Conservation (phyloP, 805 yeast species). For the Zygosaccharomyces kombuchaensis region DNA sequence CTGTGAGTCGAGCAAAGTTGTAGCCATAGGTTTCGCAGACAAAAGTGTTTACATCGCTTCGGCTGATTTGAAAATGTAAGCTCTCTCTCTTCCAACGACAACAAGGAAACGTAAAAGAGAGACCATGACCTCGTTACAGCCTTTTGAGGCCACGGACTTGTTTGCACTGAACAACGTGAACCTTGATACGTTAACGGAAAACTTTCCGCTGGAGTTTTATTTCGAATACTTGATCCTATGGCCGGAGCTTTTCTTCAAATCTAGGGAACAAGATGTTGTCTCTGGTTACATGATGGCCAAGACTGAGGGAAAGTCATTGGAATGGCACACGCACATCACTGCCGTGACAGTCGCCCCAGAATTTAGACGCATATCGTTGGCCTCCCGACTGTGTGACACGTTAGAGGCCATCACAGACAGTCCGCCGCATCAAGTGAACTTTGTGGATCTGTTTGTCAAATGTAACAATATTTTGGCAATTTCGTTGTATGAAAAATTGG, state of each 20-base stretch:
- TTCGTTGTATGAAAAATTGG: slow-evolving; percentile 77
- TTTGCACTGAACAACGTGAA: slow-evolving; percentile 71
- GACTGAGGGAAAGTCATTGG: slow-evolving; percentile 77
- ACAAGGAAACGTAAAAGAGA: neutral
- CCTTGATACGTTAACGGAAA: slow-evolving; percentile 86
- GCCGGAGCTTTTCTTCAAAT: slow-evolving; percentile 87
- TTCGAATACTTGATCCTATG: slow-evolving; percentile 75
- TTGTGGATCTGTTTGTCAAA: slow-evolving; percentile 87
- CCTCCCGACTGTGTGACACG: slow-evolving; percentile 69
- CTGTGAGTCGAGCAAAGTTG: slow-evolving; percentile 4
- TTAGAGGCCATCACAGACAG: slow-evolving; percentile 69
- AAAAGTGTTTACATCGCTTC: slow-evolving; percentile 11
- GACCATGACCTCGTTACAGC: slow-evolving; percentile 79
- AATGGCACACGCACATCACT: slow-evolving; percentile 96
- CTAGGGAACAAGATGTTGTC: slow-evolving; percentile 44
- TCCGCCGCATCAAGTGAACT: slow-evolving; percentile 76
- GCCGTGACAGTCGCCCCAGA: slow-evolving; percentile 87
- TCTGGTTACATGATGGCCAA: slow-evolving; percentile 93
- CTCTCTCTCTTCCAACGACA: neutral
- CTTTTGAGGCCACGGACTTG: slow-evolving; percentile 83
- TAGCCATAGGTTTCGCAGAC: slow-evolving; percentile 20
- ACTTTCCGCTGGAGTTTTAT: slow-evolving; percentile 80
- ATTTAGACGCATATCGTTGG: slow-evolving; percentile 81
- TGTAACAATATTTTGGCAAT: slow-evolving; percentile 79
- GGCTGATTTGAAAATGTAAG: slow-evolving; percentile 1